These are phyloP conservation scores for Calonectria pseudoturangicola DNA, from an alignment of 2,329 filamentous ascomycete genomes.

Conservation along the genomic window DNA sequence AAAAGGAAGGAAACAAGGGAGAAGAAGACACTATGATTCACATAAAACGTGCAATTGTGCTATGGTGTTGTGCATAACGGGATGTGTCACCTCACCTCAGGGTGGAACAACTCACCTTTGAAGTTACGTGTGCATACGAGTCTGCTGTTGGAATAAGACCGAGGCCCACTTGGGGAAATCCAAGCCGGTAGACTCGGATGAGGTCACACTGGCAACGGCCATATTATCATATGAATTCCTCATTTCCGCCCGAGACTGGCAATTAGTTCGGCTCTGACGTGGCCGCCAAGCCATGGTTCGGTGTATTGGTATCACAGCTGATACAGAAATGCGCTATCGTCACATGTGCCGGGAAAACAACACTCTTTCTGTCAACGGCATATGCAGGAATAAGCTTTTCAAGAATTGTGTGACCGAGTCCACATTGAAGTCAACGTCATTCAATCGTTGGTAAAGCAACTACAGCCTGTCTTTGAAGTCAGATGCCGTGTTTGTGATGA, in stretches of 20 bases:
- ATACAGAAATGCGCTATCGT: not conserved
- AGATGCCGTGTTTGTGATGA: constrained; percentile 3
- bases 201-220: constrained; percentile 16
- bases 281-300: constrained; percentile 7
- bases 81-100: constrained; percentile 5
- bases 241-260: constrained; percentile 13
- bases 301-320: not conserved
- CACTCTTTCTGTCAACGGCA: not conserved
- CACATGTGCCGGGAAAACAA: not conserved
- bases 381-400: not conserved
- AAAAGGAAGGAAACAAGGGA: too few species aligned
- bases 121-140: not conserved
- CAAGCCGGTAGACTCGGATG: not conserved
- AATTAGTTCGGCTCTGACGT: not conserved
- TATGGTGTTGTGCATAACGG: not conserved
- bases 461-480: not conserved
- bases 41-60: constrained; percentile 17
- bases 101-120: not conserved
- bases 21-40: not conserved
- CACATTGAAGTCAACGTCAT: not conserved
- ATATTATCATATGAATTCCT: not conserved
- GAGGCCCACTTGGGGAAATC: constrained; percentile 10
- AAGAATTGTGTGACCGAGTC: not conserved
- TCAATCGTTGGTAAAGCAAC: not conserved
- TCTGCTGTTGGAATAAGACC: constrained; percentile 8